A percentile compares a stretch with the other conserved stretches of the same genome.
These are phyloP conservation scores for Aspergillus novofumigatus DNA, from an alignment of 2,329 filamentous ascomycete genomes.

Conservation along the genomic window DNA sequence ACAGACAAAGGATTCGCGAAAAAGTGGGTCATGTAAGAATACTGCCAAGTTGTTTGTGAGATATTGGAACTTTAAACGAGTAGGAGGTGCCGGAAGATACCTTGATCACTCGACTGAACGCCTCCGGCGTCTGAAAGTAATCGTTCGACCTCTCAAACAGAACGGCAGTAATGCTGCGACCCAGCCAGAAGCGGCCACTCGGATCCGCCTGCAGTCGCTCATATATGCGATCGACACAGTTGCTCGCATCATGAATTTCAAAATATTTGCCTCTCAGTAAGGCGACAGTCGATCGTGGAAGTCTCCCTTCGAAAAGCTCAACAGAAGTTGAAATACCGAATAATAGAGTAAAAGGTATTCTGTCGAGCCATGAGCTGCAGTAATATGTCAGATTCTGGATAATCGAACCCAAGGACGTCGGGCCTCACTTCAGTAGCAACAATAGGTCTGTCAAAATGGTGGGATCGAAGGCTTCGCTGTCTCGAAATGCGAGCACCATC, in stretches of 20 bases:
- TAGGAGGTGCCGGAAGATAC: slow-evolving; percentile 23
- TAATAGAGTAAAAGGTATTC: slow-evolving; percentile 57
- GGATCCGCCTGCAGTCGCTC: slow-evolving; percentile 32
- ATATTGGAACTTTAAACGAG: not conserved
- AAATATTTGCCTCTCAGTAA: slow-evolving; percentile 54
- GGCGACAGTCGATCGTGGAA: slow-evolving; percentile 51
- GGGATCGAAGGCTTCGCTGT: slow-evolving; percentile 47
- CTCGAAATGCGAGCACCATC: slow-evolving; percentile 42
- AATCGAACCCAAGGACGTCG: not conserved
- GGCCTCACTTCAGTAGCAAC: slow-evolving; percentile 44
- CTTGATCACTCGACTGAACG: slow-evolving; percentile 51
- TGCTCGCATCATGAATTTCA: slow-evolving; percentile 48
- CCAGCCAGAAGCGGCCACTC: slow-evolving; percentile 47
- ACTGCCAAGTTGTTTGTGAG: slow-evolving; percentile 36
- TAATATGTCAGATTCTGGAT: slow-evolving; percentile 18
- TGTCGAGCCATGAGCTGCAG: slow-evolving; percentile 56
- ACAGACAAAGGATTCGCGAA: slow-evolving; percentile 57
- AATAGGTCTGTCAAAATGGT: slow-evolving; percentile 43
- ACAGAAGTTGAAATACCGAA: slow-evolving; percentile 61
- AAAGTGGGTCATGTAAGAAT: slow-evolving; percentile 61
- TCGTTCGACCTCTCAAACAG: slow-evolving; percentile 56
- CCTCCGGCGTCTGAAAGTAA: slow-evolving; percentile 56
- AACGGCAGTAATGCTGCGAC: slow-evolving; percentile 48
- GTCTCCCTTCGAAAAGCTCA: slow-evolving; percentile 56
- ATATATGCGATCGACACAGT: slow-evolving; percentile 42